Evolutionary conservation across 768 basidiomycete species (phyloP).

Genomic region (Tricholomella constricta): DNA sequence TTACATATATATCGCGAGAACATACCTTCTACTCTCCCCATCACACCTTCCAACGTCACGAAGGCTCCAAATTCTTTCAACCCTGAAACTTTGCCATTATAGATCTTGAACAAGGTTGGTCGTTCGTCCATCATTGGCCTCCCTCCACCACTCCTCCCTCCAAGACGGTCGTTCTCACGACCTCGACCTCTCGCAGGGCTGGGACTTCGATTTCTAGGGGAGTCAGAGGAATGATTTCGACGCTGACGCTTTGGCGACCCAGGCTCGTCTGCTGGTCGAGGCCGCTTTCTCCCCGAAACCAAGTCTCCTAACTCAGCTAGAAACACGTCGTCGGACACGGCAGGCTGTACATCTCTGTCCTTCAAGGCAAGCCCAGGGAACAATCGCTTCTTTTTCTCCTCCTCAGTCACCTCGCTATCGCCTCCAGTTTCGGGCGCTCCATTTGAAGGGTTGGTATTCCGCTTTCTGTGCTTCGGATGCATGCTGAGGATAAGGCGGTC

Average conservation of each 20-base stretch:
- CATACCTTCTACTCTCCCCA: slow-evolving; percentile 87
- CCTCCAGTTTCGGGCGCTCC: slow-evolving; percentile 36
- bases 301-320: slow-evolving; percentile 90
- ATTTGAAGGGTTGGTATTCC: slow-evolving; percentile 43
- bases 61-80: slow-evolving; percentile 97
- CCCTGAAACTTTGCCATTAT: slow-evolving; percentile 81
- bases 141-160: slow-evolving; percentile 37
- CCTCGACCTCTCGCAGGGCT: slow-evolving; percentile 64
- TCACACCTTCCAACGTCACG: slow-evolving; percentile 83
- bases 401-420: slow-evolving; percentile 49
- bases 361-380: slow-evolving; percentile 90
- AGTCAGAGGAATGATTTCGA: slow-evolving; percentile 49
- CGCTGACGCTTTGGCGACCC: slow-evolving; percentile 65
- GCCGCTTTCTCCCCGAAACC: slow-evolving; percentile 72
- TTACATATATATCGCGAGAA: slow-evolving; percentile 8
- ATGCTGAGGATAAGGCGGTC: slow-evolving; percentile 93
- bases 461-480: slow-evolving; percentile 95
- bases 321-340: slow-evolving; percentile 73
- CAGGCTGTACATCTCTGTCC: slow-evolving; percentile 66
- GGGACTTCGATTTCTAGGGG: slow-evolving; percentile 51
- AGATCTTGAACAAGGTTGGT: slow-evolving; percentile 93
- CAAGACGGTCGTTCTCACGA: slow-evolving; percentile 37
- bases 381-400: slow-evolving; percentile 78
- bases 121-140: slow-evolving; percentile 63
- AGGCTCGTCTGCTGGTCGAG: slow-evolving; percentile 42